These are phyloP conservation scores for Lipomyces orientalis DNA, from an alignment of 805 yeast genomes.

Conservation along the genomic window DNA sequence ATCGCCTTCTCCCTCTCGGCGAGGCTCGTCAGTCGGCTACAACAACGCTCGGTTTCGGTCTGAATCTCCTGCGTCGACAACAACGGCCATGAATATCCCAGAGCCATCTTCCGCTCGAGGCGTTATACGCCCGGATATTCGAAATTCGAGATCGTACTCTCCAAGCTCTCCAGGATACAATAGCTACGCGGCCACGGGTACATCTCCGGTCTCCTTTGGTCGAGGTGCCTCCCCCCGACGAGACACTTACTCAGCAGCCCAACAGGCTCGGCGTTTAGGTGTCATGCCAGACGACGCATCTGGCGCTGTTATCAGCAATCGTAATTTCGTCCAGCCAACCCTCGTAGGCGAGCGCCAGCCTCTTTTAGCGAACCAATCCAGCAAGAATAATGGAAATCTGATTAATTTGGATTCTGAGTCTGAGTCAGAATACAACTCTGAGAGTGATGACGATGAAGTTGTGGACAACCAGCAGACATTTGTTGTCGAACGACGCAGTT, in stretches of 20 bases:
- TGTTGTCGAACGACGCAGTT: constrained; percentile 27
- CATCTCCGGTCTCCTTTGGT: constrained; percentile 11
- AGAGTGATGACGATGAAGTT: constrained; percentile 28
- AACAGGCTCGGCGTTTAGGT: constrained; percentile 17
- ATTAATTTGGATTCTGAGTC: constrained; percentile 26
- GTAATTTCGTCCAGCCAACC: constrained; percentile 31
- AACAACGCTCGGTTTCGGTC: constrained; percentile 10
- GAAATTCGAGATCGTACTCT: constrained; percentile 4
- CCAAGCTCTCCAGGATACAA: constrained; percentile 17
- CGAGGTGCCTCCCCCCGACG: constrained; percentile 29
- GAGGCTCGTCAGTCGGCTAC: constrained; percentile 17
- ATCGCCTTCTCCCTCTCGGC: constrained; percentile 29
- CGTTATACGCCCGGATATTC: not conserved
- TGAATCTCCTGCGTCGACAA: constrained; percentile 17
- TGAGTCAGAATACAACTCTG: constrained; percentile 26
- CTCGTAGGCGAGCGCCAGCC: constrained; percentile 35
- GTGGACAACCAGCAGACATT: constrained; percentile 34
- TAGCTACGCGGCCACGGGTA: not conserved
- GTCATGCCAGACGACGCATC: constrained; percentile 21
- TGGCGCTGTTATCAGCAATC: constrained; percentile 17
- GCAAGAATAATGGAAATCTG: constrained; percentile 12
- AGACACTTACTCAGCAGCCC: constrained; percentile 26
- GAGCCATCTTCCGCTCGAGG: not conserved
- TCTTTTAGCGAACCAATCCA: constrained; percentile 8
- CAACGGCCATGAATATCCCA: constrained; percentile 28